phyloP scores from a whole-genome alignment of 1,284 basidiomycete species.

The Xerocomus minutiporus region DNA sequence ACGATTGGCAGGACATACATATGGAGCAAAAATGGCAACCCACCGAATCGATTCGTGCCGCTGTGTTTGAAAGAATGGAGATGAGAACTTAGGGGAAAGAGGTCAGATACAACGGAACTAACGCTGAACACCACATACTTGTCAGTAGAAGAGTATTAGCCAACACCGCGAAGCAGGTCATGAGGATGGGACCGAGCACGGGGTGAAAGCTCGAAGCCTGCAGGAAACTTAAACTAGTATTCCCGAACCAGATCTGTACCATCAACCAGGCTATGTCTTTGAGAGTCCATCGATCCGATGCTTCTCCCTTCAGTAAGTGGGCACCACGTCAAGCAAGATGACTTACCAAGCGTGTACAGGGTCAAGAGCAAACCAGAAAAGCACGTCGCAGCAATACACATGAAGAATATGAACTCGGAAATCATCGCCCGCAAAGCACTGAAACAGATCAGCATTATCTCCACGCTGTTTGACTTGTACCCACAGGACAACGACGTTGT shows the following conservation, averaged over 20 bases:
- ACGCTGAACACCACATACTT: conserved; percentile 44
- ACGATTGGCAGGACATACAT: conserved; percentile 4
- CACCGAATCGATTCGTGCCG: conserved; percentile 73
- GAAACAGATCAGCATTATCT: conserved; percentile 7
- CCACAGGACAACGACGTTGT: conserved; percentile 81
- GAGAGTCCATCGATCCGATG: conserved; percentile 58
- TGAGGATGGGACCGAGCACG: conserved; percentile 78
- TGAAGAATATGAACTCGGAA: conserved; percentile 79
- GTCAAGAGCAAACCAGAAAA: conserved; percentile 87
- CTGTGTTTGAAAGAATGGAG: conserved; percentile 82
- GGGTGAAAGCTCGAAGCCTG: conserved; percentile 77
- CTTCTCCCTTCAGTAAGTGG: conserved; percentile 27
- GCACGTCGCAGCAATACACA: conserved; percentile 74
- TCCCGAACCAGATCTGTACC: conserved; percentile 83
- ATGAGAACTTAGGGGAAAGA: conserved; percentile 57
- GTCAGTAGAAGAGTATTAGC: conserved; percentile 77
- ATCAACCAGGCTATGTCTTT: conserved; percentile 75
- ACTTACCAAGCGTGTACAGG: conserved; percentile 68
- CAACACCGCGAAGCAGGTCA: conserved; percentile 80
- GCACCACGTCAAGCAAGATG: background rate
- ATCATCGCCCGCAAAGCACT: conserved; percentile 76
- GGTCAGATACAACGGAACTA: background rate
- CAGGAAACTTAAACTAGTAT: conserved; percentile 66
- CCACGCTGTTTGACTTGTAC: background rate
- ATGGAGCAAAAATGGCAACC: conserved; percentile 27